These are phyloP conservation scores for Cubamyces sp. DNA, from an alignment of 768 basidiomycete species.

Conservation along the genomic window DNA sequence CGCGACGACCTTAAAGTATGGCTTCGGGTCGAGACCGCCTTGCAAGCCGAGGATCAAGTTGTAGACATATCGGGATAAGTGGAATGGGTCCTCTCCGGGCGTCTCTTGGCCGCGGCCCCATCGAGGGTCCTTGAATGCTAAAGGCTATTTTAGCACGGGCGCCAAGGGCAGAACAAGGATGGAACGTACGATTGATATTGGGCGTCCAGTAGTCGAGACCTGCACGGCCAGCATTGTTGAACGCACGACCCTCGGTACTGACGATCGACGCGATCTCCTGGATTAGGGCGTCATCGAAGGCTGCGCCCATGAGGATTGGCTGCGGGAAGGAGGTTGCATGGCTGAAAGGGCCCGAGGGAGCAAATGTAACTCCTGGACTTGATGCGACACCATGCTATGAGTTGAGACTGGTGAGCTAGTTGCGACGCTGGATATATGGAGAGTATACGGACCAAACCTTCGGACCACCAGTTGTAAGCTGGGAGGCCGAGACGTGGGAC, in stretches of 20 bases:
- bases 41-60: constrained; percentile 58
- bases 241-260: constrained; percentile 61
- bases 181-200: constrained; percentile 40
- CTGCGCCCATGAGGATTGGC: constrained; percentile 56
- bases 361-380: constrained; percentile 57
- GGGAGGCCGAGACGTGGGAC: constrained; percentile 60
- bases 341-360: constrained; percentile 53
- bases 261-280: constrained; percentile 52
- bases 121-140: constrained; percentile 60
- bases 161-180: neutral
- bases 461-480: constrained; percentile 64
- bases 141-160: neutral
- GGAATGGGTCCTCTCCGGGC: constrained; percentile 63
- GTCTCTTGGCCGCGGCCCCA: constrained; percentile 69
- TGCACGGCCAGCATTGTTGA: constrained; percentile 56
- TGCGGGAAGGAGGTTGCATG: constrained; percentile 63
- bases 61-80: constrained; percentile 55
- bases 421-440: neutral
- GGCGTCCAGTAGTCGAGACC: constrained; percentile 63
- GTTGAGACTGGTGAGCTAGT: neutral
- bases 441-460: constrained; percentile 49
- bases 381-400: constrained; percentile 54
- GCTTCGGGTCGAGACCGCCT: constrained; percentile 57
- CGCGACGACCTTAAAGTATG: constrained; percentile 54
- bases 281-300: constrained; percentile 58